Conservation (phyloP, 768 basidiomycete species). For the Mycena maculata region DNA sequence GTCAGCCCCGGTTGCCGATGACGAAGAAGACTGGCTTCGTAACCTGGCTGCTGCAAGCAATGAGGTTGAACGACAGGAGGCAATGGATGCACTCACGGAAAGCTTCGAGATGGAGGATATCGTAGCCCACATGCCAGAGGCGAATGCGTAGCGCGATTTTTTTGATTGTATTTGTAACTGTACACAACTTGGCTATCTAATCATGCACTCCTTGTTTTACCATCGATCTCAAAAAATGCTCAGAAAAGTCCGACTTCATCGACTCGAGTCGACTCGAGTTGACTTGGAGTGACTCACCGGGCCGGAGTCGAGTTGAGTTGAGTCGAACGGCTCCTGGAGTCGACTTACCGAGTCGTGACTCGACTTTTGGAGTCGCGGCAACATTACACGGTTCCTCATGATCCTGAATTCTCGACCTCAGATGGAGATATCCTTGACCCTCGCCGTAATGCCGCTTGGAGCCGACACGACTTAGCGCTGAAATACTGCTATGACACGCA, state of each 20-base stretch:
- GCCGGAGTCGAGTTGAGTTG: neutral
- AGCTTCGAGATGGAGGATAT: conserved; percentile 18
- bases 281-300: conserved; percentile 1
- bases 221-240: conserved; percentile 1
- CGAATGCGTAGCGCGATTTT: conserved; percentile 6
- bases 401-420: no score
- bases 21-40: conserved; percentile 18
- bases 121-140: conserved; percentile 8
- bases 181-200: neutral
- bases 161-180: conserved; percentile 1
- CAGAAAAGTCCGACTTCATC: conserved; percentile 1
- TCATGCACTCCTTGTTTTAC: conserved; percentile 1
- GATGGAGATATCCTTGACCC: no score
- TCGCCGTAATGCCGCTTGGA: no score
- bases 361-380: no score
- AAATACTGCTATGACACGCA: neutral
- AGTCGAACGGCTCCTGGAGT: conserved; percentile 1
- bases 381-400: no score
- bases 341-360: neutral
- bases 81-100: conserved; percentile 12
- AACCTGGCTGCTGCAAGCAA: conserved; percentile 12
- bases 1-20: conserved; percentile 15
- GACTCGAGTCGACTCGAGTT: neutral
- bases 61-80: conserved; percentile 14
- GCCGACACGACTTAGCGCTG: neutral